Evolutionary conservation across 768 basidiomycete species (phyloP).

Genomic region (Kwoniella botswanensis): DNA sequence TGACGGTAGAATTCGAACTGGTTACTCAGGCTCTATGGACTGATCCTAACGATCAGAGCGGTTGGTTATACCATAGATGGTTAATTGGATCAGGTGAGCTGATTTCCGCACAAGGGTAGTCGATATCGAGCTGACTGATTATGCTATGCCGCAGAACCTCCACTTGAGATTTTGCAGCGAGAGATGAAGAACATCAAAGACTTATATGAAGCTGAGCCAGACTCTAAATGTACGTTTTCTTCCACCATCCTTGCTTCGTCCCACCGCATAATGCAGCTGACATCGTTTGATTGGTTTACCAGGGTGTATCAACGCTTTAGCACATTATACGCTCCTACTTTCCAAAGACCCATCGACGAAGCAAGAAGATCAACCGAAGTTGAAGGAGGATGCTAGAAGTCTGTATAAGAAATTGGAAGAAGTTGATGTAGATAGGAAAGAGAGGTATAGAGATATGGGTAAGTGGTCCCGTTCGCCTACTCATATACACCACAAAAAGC

Average conservation of each 20-base stretch:
- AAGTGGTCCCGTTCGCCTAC: too few species aligned
- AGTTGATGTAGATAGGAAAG: slow-evolving; percentile 70
- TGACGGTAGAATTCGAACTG: slow-evolving; percentile 80
- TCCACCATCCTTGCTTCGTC: not conserved
- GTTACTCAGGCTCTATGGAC: slow-evolving; percentile 94
- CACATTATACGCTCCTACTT: slow-evolving; percentile 78
- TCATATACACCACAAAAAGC: not conserved
- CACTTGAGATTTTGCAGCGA: slow-evolving; percentile 66
- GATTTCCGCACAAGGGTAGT: too few species aligned
- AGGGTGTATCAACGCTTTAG: slow-evolving; percentile 96
- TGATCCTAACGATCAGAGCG: slow-evolving; percentile 93
- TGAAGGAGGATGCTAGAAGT: slow-evolving; percentile 62
- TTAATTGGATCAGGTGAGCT: slow-evolving; percentile 76
- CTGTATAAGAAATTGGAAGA: slow-evolving; percentile 62
- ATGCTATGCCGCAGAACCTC: too few species aligned
- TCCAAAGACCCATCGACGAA: slow-evolving; percentile 59
- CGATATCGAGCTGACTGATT: too few species aligned
- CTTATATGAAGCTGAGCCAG: slow-evolving; percentile 83
- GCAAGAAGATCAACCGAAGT: slow-evolving; percentile 36
- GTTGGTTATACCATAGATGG: slow-evolving; percentile 99
- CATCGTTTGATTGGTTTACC: not conserved
- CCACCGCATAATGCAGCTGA: too few species aligned
- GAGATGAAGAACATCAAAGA: slow-evolving; percentile 83
- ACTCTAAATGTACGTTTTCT: slow-evolving; percentile 77
- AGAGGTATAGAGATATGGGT: slow-evolving; percentile 65